Conservation (phyloP, 2,329 filamentous ascomycete species). For the Mollisiaceae sp. region DNA sequence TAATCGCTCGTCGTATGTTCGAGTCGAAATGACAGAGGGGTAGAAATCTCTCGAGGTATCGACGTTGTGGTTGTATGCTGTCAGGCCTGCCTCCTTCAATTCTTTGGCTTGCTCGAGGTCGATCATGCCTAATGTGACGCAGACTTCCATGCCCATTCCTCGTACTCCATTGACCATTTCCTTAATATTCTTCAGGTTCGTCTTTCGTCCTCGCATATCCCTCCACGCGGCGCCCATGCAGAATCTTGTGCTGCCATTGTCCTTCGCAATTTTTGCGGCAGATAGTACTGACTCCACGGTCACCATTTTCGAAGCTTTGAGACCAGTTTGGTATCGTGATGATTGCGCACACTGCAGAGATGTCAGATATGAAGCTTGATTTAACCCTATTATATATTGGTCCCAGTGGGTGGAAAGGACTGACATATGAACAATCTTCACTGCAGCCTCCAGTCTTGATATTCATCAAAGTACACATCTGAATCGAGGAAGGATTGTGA, state of each 20-base stretch:
- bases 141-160: constrained; percentile 85
- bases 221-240: constrained; percentile 96
- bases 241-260: constrained; percentile 87
- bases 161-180: constrained; percentile 84
- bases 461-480: constrained; percentile 95
- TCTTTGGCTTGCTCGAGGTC: constrained; percentile 80
- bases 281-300: constrained; percentile 80
- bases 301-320: constrained; percentile 80
- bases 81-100: constrained; percentile 82
- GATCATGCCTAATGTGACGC: constrained; percentile 95
- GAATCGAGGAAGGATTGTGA: constrained; percentile 81
- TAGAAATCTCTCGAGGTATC: constrained; percentile 92
- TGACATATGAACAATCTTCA: constrained; percentile 83
- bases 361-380: not conserved
- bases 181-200: constrained; percentile 80
- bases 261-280: constrained; percentile 77
- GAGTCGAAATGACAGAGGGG: constrained; percentile 82
- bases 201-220: constrained; percentile 91
- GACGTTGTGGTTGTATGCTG: constrained; percentile 93
- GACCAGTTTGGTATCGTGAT: constrained; percentile 76
- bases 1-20: constrained; percentile 85
- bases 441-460: constrained; percentile 94
- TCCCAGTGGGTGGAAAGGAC: not conserved
- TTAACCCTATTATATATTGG: not conserved
- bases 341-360: constrained; percentile 72